Base-by-base conservation (phyloP, 2,329 filamentous ascomycete species). In the Colletotrichum karsti region DNA sequence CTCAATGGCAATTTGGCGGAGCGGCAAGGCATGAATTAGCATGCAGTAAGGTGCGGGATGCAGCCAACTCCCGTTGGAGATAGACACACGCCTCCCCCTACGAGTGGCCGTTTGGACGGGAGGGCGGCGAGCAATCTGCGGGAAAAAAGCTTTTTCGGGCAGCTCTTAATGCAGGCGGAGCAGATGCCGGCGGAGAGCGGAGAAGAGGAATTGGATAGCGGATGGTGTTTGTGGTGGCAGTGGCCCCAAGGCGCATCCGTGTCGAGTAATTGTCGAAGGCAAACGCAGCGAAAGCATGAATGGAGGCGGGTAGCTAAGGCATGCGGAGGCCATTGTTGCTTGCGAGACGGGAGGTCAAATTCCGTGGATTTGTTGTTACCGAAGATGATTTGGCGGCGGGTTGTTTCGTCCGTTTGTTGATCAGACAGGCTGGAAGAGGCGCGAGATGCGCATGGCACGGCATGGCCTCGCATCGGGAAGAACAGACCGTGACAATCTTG, bases 401-500 rank as follows among this genome's bases (percentile, higher is more conserved):
- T 18, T 58, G 55, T 58, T 58, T 58, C 39, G 55, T 58, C 55
- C 41, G 28, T 56, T 56, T 56, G 53, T 26, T 18, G 53, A 41
- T 18, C 35, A 30, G n/a, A n/a, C n/a, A n/a, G 37, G 35, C 13
- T 56, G 15, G 15, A 56, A 56, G 35, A 41, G 37, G 28, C 20
- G 26, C 44, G 22, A 48, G 22, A 20, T 15, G n/a, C 24, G 18
- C 35, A 39, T 18, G 33, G 30, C 51, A 39, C 33, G 33, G 30
- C 51, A 15, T 26, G 22, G 41, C 24, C 41, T 28, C 30, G 24
- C 59, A 35, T 35, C 50, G 58, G 50, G 7, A 55, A 26, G 63
- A 66, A 66, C 63, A 62, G 63, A 62, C 63, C 15, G 18, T 46
- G 57, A 55, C 56, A 62, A 62, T 60, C 30, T 53, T 4, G 57